Percentiles rank a stretch among this genome's conserved stretches.
Evolutionary conservation across 192 early-diverging fungal genomes (phyloP).

Genomic region (Gonapodya sp.): DNA sequence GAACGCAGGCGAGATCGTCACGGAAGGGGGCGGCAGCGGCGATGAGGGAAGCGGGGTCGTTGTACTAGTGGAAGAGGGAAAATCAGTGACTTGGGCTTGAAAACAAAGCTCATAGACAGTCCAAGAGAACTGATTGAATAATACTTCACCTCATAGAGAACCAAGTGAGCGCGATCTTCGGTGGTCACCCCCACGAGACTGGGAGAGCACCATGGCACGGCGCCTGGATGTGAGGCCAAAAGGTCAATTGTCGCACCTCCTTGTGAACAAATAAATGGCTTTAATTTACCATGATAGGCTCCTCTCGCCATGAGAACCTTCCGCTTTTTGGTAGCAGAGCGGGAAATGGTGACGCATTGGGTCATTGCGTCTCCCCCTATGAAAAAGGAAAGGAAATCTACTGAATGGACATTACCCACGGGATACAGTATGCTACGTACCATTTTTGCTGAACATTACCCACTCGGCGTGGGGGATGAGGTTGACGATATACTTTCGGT

Average conservation of each 20-base stretch:
- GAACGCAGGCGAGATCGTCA: slow-evolving; percentile 1
- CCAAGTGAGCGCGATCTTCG: background rate
- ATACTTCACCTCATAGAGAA: background rate
- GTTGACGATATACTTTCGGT: background rate
- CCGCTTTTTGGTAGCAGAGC: background rate
- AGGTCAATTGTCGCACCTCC: no score
- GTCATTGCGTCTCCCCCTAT: background rate
- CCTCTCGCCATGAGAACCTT: slow-evolving; percentile 1
- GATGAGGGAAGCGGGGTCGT: slow-evolving; percentile 2
- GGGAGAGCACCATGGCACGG: slow-evolving; percentile 4
- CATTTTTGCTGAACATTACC: background rate
- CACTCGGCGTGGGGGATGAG: slow-evolving; percentile 10
- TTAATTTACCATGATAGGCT: slow-evolving; percentile 4
- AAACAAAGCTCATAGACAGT: no score
- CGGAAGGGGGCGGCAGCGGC: background rate
- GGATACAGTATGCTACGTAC: background rate
- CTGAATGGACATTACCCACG: background rate
- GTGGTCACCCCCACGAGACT: background rate
- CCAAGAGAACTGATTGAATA: background rate
- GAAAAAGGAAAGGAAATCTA: background rate
- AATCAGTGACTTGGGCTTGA: no score
- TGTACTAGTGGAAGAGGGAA: no score
- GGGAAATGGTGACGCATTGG: background rate
- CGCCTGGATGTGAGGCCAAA: background rate
- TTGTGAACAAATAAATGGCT: background rate